A percentile compares a stretch with the other conserved stretches of the same genome.
These are phyloP conservation scores for Rhodotorula sp. DNA, from an alignment of 1,284 basidiomycete genomes.

Conservation along the genomic window DNA sequence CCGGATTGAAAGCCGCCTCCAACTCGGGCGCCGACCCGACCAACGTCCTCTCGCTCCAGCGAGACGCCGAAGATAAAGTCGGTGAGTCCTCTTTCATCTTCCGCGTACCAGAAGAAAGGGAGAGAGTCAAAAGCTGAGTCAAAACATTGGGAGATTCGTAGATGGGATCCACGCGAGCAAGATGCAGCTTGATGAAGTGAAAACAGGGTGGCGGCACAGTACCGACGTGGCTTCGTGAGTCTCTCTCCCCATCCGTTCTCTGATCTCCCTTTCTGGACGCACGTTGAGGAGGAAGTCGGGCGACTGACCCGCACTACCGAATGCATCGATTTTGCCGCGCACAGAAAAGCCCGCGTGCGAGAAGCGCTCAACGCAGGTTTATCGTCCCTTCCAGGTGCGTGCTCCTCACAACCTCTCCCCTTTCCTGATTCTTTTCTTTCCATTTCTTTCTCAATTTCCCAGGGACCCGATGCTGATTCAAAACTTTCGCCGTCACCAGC, in stretches of 20 bases:
- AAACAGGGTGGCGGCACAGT: constrained; percentile 32
- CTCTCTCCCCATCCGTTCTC: too few species aligned
- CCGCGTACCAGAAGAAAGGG: too few species aligned
- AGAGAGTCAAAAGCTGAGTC: too few species aligned
- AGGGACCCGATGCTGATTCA: too few species aligned
- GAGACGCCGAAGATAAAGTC: constrained; percentile 23
- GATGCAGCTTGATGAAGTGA: constrained; percentile 35
- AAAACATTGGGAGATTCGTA: neutral
- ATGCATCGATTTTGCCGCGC: too few species aligned
- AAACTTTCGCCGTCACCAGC: too few species aligned
- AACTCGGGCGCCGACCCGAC: constrained; percentile 34
- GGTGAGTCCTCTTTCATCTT: constrained; percentile 26
- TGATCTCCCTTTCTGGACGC: neutral
- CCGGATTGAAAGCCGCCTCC: constrained; percentile 11
- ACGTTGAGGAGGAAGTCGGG: too few species aligned
- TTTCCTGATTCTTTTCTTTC: neutral
- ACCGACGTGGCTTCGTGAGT: constrained; percentile 34
- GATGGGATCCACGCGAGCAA: constrained; percentile 37
- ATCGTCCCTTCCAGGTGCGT: constrained; percentile 16
- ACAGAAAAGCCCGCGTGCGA: constrained; percentile 33
- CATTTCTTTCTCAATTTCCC: neutral
- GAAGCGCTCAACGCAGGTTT: constrained; percentile 39
- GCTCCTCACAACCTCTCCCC: neutral
- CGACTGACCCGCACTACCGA: too few species aligned
- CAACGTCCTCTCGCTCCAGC: constrained; percentile 5